Evolutionary conservation across 2,329 filamentous ascomycete genomes (phyloP), one percentile per base, ranked within the genome.

Genomic region (Verticillium alfalfae): DNA sequence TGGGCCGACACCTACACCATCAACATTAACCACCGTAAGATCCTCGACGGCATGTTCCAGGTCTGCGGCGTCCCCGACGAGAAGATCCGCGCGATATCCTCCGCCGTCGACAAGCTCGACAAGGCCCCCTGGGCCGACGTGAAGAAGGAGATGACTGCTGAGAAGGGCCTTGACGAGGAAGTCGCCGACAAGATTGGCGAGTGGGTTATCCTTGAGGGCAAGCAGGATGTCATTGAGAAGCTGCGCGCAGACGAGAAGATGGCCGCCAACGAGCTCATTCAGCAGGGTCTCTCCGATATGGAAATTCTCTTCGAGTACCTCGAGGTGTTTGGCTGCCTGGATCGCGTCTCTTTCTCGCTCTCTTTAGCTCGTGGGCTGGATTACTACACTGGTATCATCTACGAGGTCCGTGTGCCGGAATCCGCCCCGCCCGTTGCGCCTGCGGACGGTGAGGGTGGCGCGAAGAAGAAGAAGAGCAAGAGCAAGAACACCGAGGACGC

Each of bases 21-120:
- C 78, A 97, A 97, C 71, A 83, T 97, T 72, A 98, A 97, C 79
- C 92, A 97, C 85, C 85, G 94, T 68, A 94, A 96, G 78, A 94
- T 97, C 57, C 83, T 98, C 16, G 93, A 97, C 70, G 94, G 93
- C 62, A 85, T 97, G 67, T 97, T 98, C 76, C 85, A 92, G 72
- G 91, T 97, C 34, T 94, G 91, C 69, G 93, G 94, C 66, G 93
- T 98, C 15, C 92, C 93, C 1, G 79, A 85, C 62, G 90, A 96
- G 62, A 93, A 96, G 81, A 91, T 96, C 67, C 86, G 94, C 61
- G 87, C 90, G 36, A 97, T 97, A 70, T 95, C 90, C 45, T 95
- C 91, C 31, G 93, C 94, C 2, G 93, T 98, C 56, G 94, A 98
- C 79, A 98, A 98, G 81, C 81, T 98, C 60, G 94, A 97, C 77